Conservation (phyloP, 495 filamentous ascomycete genomes). For the Chaetomidium leptoderma region DNA sequence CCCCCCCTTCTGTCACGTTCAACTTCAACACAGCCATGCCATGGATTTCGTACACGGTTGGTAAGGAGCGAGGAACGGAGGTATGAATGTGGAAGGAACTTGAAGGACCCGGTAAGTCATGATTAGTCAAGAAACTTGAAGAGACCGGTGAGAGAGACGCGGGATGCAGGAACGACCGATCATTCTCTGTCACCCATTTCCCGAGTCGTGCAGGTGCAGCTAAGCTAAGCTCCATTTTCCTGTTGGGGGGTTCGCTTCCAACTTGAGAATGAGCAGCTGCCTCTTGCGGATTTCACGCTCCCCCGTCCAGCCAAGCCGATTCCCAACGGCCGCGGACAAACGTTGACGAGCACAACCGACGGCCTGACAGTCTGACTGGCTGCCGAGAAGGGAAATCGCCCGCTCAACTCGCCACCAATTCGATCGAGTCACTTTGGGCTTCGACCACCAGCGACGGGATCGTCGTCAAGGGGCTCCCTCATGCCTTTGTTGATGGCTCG, state of each 20-base stretch:
- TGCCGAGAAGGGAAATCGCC: not conserved
- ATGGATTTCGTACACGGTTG: not conserved
- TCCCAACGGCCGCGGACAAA: not conserved
- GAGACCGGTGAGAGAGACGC: slow-evolving; percentile 4
- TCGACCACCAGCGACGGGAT: not conserved
- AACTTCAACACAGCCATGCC: not conserved
- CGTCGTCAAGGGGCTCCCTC: not conserved
- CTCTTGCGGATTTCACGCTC: not conserved
- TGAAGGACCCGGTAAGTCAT: not conserved
- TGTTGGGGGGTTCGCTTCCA: not conserved
- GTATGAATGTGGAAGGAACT: not conserved
- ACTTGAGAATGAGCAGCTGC: slow-evolving; percentile 1
- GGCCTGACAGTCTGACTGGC: too few species aligned
- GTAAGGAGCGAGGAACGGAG: too few species aligned
- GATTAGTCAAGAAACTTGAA: not conserved
- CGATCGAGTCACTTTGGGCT: not conserved
- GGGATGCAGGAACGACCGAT: slow-evolving; percentile 11
- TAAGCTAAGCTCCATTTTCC: not conserved
- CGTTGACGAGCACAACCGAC: too few species aligned
- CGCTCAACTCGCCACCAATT: too few species aligned
- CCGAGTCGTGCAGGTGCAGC: not conserved
- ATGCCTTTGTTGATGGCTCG: not conserved
- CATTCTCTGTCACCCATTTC: not conserved
- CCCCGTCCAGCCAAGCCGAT: not conserved
- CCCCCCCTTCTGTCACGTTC: not conserved